Conservation (phyloP, 2,329 filamentous ascomycete genomes). For the Biscogniauxia marginata region DNA sequence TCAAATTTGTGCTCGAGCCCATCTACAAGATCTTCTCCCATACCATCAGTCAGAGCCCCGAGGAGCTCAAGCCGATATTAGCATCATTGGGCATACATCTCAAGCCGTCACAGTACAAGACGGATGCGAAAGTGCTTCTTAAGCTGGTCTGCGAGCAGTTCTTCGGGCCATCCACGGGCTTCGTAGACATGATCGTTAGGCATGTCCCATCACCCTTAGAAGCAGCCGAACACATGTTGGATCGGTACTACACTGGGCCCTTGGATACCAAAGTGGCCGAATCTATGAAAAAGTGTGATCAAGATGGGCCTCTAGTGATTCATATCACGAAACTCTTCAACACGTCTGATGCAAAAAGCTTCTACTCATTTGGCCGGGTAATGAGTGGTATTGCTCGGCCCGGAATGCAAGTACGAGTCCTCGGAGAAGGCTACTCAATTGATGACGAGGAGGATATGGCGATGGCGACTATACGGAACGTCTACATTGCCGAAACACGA, state of each 20-base stretch:
- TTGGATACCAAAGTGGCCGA: conserved; percentile 76
- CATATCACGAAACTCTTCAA: conserved; percentile 94
- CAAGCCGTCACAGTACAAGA: conserved; percentile 89
- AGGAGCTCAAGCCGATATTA: conserved; percentile 78
- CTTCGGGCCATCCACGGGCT: conserved; percentile 84
- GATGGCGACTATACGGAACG: conserved; percentile 76
- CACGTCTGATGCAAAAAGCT: conserved; percentile 83
- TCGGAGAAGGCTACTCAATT: conserved; percentile 92
- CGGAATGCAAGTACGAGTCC: conserved; percentile 79
- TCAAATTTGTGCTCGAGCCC: conserved; percentile 92
- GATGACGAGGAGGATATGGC: conserved; percentile 99
- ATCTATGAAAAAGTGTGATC: conserved; percentile 79
- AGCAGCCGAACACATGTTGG: conserved; percentile 72
- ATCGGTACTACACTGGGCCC: conserved; percentile 90
- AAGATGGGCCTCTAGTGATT: conserved; percentile 87
- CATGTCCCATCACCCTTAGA: conserved; percentile 86
- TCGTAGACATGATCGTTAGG: conserved; percentile 91
- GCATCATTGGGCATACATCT: conserved; percentile 76
- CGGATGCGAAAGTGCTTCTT: conserved; percentile 84
- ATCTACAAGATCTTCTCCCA: conserved; percentile 98
- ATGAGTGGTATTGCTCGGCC: conserved; percentile 87
- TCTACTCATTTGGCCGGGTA: conserved; percentile 86
- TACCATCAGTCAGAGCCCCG: conserved; percentile 85
- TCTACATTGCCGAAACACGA: conserved; percentile 86
- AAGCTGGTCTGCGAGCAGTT: conserved; percentile 92